Evolutionary conservation across 176 grass and related monocot genomes (phyloP), one percentile per base, ranked within the genome.

Genomic region (Carex pumila): DNA sequence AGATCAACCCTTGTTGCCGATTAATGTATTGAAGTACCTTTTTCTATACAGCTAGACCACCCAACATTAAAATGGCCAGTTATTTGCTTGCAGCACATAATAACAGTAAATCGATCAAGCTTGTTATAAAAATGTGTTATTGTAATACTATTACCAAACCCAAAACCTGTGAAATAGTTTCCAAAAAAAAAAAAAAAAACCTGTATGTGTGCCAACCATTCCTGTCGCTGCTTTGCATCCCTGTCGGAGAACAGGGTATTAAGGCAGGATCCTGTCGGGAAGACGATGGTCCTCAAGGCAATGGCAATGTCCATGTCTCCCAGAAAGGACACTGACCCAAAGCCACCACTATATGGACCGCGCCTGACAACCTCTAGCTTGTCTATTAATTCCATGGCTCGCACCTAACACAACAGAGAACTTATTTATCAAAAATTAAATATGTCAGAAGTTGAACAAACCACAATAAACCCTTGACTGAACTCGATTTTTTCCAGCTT

Each of bases 371-470:
- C 86, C 85, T 98, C 95, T 71, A 98, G 17, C 59, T 88, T 21
- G 36, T 98, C 95, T 15, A 98, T 98, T 32, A 98, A 22, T 61
- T 98, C 95, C 95, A 98, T 98, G 17, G 95, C 95, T 91, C 62
- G 92, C 25, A 98, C 95, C 95, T 98, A 63, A 7, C 22, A 32
- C 43, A 9, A 21, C 41, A 50, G 18, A 50, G 1, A 18, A 83
- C n/a, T 58, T 22, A n/a, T 73, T 39, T 69, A 39, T 39, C 18
- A 69, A 7, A 69, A 25, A 25, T 39, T 37, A 8, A 39, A 8
- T 30, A 39, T 1, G 34, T 17, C 31, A 69, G 9, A 39, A 69
- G 1, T 69, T 13, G n/a, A 25, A 22, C 1, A 49, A 72, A 47
- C 5, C 39, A 19, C n/a, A 73, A 12, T 22, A 50, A 22, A 47